phyloP scores from a whole-genome alignment of 192 early-diverging fungal species.

The Pilaira anomala region DNA sequence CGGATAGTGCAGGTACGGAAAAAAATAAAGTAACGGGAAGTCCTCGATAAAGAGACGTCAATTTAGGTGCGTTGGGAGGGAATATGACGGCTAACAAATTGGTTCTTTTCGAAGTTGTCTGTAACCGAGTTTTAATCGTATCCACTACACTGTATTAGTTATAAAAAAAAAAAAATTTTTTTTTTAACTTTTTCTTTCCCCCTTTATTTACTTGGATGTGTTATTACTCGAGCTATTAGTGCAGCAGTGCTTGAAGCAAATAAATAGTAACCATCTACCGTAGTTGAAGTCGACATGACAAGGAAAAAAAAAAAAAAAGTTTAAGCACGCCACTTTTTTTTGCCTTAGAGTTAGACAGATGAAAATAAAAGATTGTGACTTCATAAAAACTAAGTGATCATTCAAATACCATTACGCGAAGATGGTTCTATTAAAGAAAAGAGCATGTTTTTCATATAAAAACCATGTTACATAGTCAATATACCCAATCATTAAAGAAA shows the following conservation, averaged over 20 bases:
- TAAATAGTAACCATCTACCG: slow-evolving; percentile 29
- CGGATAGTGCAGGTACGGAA: slow-evolving; percentile 66
- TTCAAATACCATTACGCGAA: no score
- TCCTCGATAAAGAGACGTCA: slow-evolving; percentile 60
- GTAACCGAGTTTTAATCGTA: slow-evolving; percentile 71
- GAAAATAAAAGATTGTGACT: no score
- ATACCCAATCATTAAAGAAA: no score
- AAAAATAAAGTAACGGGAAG: slow-evolving; percentile 64
- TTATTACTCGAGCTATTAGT: slow-evolving; percentile 52
- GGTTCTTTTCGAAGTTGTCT: slow-evolving; percentile 32
- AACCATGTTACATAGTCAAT: no score
- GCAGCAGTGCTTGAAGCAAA: slow-evolving; percentile 56
- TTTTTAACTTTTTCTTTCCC: neutral
- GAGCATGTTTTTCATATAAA: no score
- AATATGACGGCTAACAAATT: slow-evolving; percentile 17
- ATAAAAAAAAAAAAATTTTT: neutral
- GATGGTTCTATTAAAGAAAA: no score
- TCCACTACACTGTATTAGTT: slow-evolving; percentile 47
- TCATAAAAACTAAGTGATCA: no score
- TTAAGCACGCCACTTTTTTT: no score
- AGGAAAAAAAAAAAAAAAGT: no score
- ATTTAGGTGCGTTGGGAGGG: slow-evolving; percentile 15
- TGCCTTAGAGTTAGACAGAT: no score
- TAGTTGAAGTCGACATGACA: no score
- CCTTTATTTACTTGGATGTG: slow-evolving; percentile 56